phyloP scores from a whole-genome alignment of 2,329 filamentous ascomycete species.

The Monilinia polystroma region DNA sequence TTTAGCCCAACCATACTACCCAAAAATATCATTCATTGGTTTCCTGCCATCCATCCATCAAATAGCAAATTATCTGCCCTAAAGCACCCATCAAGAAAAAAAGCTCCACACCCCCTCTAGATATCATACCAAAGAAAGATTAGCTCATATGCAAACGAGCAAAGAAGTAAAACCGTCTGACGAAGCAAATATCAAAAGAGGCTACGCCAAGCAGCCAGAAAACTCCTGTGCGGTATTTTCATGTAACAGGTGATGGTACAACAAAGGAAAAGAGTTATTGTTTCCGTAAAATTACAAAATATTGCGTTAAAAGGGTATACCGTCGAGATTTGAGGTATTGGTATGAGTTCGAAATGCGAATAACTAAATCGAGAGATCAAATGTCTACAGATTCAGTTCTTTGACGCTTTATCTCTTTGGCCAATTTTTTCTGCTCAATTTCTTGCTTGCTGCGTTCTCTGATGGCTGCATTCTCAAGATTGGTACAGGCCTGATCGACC shows the following conservation, averaged over 20 bases:
- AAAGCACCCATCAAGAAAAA: background rate
- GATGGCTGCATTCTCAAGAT: background rate
- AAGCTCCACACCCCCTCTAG: background rate
- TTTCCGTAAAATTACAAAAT: constrained; percentile 7
- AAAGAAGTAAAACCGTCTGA: background rate
- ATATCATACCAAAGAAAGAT: constrained; percentile 1
- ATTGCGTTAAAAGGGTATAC: background rate
- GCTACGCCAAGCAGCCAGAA: background rate
- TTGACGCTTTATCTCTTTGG: constrained; percentile 11
- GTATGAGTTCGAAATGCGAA: background rate
- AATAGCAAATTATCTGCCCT: background rate
- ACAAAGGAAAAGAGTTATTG: background rate
- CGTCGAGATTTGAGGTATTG: background rate
- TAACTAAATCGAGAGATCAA: background rate
- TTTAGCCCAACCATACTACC: background rate
- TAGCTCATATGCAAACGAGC: background rate
- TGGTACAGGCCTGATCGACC: background rate
- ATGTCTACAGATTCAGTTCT: background rate
- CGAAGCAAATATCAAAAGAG: background rate
- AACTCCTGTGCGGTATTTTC: constrained; percentile 1
- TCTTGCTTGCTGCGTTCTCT: background rate
- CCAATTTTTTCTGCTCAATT: constrained; percentile 1
- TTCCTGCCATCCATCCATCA: background rate
- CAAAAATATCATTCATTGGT: constrained; percentile 8
- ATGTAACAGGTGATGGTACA: constrained; percentile 4